phyloP scores from a whole-genome alignment of 2,329 filamentous ascomycete genomes.

The Colletotrichum australisinense region DNA sequence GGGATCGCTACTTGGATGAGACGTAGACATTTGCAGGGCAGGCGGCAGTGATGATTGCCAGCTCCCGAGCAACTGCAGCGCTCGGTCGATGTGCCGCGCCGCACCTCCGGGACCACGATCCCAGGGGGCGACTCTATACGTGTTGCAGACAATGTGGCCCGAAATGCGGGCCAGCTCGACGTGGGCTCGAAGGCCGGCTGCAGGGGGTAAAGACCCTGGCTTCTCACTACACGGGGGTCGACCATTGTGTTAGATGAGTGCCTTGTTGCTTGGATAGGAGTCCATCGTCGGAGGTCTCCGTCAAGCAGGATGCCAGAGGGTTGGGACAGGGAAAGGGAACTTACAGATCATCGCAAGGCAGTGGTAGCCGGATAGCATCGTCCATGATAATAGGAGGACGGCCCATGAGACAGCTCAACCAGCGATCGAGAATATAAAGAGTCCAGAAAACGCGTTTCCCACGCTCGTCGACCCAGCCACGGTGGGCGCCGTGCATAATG shows the following conservation, averaged over 20 bases:
- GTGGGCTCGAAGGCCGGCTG: slow-evolving; percentile 57
- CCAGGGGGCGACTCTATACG: slow-evolving; percentile 53
- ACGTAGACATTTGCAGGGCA: slow-evolving; percentile 49
- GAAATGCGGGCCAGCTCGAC: slow-evolving; percentile 60
- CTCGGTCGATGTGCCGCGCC: slow-evolving; percentile 49
- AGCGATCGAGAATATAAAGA: slow-evolving; percentile 62
- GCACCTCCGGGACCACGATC: slow-evolving; percentile 40
- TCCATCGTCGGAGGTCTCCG: slow-evolving; percentile 9
- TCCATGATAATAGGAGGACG: slow-evolving; percentile 59
- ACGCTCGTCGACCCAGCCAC: slow-evolving; percentile 55
- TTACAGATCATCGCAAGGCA: slow-evolving; percentile 55
- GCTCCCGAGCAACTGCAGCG: slow-evolving; percentile 53
- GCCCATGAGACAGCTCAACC: slow-evolving; percentile 61
- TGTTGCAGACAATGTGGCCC: slow-evolving; percentile 59
- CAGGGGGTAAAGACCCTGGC: slow-evolving; percentile 50
- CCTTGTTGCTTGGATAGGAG: slow-evolving; percentile 1
- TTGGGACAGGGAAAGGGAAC: slow-evolving; percentile 36
- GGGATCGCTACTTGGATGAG: slow-evolving; percentile 52
- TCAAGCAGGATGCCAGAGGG: not conserved
- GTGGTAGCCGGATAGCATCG: slow-evolving; percentile 56
- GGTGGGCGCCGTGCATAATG: slow-evolving; percentile 60
- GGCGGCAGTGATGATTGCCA: slow-evolving; percentile 54
- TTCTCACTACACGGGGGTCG: slow-evolving; percentile 40
- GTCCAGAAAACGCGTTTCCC: slow-evolving; percentile 64
- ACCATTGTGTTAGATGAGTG: slow-evolving; percentile 10